A percentile compares a stretch with the other conserved stretches of the same genome.
Evolutionary conservation across 202 grass and related monocot genomes (phyloP).

Genomic region (Bolboschoenoplectus hybrid): DNA sequence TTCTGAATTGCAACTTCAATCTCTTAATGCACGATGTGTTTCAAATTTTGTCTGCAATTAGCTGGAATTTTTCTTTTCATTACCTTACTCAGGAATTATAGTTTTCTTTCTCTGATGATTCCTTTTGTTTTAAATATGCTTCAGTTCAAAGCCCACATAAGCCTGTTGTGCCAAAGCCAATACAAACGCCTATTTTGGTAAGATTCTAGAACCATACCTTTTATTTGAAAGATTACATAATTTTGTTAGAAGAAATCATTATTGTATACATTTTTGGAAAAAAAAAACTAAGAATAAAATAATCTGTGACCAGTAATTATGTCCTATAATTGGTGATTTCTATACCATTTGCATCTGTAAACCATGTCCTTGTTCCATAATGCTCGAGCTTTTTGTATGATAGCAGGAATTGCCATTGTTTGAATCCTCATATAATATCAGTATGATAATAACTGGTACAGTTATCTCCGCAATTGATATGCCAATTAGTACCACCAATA

Average conservation of each 20-base stretch:
- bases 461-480: too few species aligned
- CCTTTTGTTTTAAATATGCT: neutral
- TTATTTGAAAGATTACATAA: neutral
- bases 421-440: neutral
- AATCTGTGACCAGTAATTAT: neutral
- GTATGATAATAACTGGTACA: too few species aligned
- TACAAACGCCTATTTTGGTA: slow-evolving; percentile 16
- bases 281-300: neutral
- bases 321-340: neutral
- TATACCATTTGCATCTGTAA: slow-evolving; percentile 1
- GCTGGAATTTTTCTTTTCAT: neutral
- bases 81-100: neutral
- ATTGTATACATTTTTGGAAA: neutral
- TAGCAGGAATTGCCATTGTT: neutral
- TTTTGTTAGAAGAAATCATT: neutral
- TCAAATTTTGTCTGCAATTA: neutral
- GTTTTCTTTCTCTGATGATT: neutral
- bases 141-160: slow-evolving; percentile 22
- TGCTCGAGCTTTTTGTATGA: neutral
- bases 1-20: neutral
- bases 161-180: neutral
- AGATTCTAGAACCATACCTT: slow-evolving; percentile 8
- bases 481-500: too few species aligned
- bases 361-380: neutral
- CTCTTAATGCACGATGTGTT: neutral